Evolutionary conservation across 495 filamentous ascomycete species (phyloP).

Genomic region (Hypomontagnella submonticulosa): DNA sequence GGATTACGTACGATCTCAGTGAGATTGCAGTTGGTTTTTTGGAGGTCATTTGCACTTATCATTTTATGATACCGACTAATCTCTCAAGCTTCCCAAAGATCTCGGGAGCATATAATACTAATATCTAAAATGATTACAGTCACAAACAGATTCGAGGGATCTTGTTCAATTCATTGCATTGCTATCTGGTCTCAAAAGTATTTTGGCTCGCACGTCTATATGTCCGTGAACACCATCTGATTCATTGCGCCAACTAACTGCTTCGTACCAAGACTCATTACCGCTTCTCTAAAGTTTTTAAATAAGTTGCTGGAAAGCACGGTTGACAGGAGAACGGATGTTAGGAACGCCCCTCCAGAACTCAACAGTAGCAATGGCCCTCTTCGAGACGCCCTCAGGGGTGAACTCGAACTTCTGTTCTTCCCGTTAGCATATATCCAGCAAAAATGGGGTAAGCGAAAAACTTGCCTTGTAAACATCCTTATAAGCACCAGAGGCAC

Average conservation of each 20-base stretch:
- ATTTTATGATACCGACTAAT: too few species aligned
- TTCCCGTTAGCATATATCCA: constrained; percentile 47
- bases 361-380: constrained; percentile 86
- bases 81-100: too few species aligned
- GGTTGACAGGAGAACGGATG: constrained; percentile 94
- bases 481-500: constrained; percentile 96
- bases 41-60: too few species aligned
- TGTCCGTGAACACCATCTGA: constrained; percentile 29
- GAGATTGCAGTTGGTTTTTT: too few species aligned
- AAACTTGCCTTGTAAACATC: constrained; percentile 89
- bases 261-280: constrained; percentile 29
- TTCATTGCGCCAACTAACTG: constrained; percentile 36
- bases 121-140: not conserved
- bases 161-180: constrained; percentile 26
- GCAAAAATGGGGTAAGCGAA: not conserved
- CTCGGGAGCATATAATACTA: too few species aligned
- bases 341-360: constrained; percentile 95
- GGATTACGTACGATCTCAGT: too few species aligned
- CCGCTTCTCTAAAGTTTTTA: constrained; percentile 56
- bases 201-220: constrained; percentile 44
- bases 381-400: constrained; percentile 93
- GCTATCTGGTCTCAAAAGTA: constrained; percentile 26
- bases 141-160: not conserved
- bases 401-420: constrained; percentile 98
- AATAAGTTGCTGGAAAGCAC: constrained; percentile 87